These are phyloP conservation scores for Neostapfia colusana DNA, from an alignment of 176 grass and related monocot genomes.

Conservation along the genomic window DNA sequence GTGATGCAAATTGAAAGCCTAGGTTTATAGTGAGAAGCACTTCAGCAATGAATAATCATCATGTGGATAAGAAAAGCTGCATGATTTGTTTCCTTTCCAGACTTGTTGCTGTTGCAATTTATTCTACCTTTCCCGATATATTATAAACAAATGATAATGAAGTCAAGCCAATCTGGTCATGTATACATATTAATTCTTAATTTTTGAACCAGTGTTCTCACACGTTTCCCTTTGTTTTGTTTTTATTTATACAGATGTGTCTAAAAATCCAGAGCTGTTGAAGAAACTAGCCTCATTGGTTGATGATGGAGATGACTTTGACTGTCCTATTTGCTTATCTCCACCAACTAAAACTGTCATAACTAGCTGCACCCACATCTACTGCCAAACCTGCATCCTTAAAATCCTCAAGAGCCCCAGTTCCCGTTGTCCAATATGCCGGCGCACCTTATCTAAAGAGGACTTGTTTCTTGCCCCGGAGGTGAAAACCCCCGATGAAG, in stretches of 20 bases:
- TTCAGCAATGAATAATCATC: background rate
- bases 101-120: background rate
- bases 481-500: conserved; percentile 47
- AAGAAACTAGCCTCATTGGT: conserved; percentile 86
- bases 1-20: background rate
- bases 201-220: conserved; percentile 6
- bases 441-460: conserved; percentile 65
- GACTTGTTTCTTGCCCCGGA: conserved; percentile 82
- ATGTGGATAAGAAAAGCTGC: background rate
- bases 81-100: background rate
- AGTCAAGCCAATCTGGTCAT: background rate
- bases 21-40: background rate
- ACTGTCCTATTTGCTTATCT: conserved; percentile 89
- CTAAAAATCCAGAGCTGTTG: conserved; percentile 71
- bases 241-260: conserved; percentile 59
- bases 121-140: background rate
- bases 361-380: conserved; percentile 88
- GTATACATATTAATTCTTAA: background rate
- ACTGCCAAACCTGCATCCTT: conserved; percentile 81
- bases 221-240: background rate
- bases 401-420: conserved; percentile 70
- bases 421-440: conserved; percentile 84
- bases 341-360: conserved; percentile 79
- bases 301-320: conserved; percentile 92
- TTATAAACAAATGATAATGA: background rate